Conservation (phyloP, 257 asterid genomes). For the Jasminum sambac region DNA sequence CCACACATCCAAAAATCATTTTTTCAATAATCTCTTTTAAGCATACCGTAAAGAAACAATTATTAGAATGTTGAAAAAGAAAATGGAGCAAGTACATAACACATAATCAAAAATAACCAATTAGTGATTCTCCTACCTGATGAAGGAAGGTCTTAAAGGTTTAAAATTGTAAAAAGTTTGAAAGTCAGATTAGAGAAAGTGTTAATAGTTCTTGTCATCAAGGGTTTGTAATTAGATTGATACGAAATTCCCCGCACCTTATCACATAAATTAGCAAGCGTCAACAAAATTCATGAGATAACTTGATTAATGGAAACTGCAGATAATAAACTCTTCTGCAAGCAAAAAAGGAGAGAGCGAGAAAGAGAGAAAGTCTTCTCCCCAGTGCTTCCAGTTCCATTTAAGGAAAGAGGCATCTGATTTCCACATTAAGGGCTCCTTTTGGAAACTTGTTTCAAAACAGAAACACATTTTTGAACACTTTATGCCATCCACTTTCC, state of each 20-base stretch:
- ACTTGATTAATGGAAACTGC: slow-evolving; percentile 13
- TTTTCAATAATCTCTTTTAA: no score
- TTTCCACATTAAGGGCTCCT: not conserved
- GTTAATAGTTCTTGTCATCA: slow-evolving; percentile 4
- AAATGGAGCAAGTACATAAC: not conserved
- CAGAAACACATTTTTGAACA: no score
- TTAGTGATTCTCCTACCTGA: not conserved
- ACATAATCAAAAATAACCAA: not conserved
- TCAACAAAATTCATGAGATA: not conserved
- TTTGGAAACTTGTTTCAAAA: no score
- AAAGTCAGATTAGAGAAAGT: slow-evolving; percentile 9
- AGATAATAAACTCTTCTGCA: slow-evolving; percentile 17
- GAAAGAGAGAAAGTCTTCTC: not conserved
- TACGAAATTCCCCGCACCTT: slow-evolving; percentile 14
- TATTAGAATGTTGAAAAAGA: slow-evolving; percentile 14
- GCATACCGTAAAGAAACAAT: no score
- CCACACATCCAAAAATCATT: no score
- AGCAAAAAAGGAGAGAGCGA: slow-evolving; percentile 8
- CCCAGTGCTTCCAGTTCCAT: not conserved
- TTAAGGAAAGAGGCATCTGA: not conserved
- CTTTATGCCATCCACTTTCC: no score
- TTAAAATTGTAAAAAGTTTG: slow-evolving; percentile 6
- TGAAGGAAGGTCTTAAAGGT: not conserved
- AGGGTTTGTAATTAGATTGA: not conserved
- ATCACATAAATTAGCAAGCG: slow-evolving; percentile 6